Base-by-base conservation (phyloP, 2,329 filamentous ascomycete genomes). In the Neoarthrinium moseri region DNA sequence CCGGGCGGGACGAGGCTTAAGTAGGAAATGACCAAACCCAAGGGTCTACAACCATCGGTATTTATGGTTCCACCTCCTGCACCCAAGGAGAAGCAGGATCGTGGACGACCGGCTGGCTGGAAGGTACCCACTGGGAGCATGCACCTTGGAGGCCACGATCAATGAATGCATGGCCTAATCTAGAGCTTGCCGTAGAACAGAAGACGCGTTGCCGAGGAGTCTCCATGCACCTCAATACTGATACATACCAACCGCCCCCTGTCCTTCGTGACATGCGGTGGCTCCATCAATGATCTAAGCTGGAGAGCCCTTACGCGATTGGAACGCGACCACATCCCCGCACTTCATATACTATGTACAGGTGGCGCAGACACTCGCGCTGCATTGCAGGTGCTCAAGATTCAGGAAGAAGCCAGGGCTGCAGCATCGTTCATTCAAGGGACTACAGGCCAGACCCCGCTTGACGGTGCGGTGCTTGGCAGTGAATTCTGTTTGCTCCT, bases 1-100 rank as follows among this genome's bases (percentile, higher is more conserved):
- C 32, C 17, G 41, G 41, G 41, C 26, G 41, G 13, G 7, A 13
- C 13, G n/a, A 32, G 26, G 41, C 23, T 44, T 44, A 44, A 44
- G 30, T 44, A 44, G 41, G 35, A 34, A 34, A 15, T 34, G 24
- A 10, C 27, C 23, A 29, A 30, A 30, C 23, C 26, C 32, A 29
- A 30, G 27, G 18, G 26, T 17, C 11, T 43, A 43, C 39, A 34
- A 22, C 21, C 13, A 13, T 20, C 13, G 41, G 32, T 44, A 44
- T 36, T 44, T 36, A 44, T 44, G 41, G 22, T 43, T 44, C 26
- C 15, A n/a, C 13, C 30, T 22, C 32, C 29, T 36, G 41, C 39
- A 32, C 33, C 17, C 29, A 20, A 43, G 17, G 37, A 21, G 22
- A 6, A 20, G 30, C 21, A 27, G 22, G 17, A 36, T 35, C 41